Conservation (phyloP, 371 early-diverging fungal species). For the Thermomucor indicae-seudaticae region DNA sequence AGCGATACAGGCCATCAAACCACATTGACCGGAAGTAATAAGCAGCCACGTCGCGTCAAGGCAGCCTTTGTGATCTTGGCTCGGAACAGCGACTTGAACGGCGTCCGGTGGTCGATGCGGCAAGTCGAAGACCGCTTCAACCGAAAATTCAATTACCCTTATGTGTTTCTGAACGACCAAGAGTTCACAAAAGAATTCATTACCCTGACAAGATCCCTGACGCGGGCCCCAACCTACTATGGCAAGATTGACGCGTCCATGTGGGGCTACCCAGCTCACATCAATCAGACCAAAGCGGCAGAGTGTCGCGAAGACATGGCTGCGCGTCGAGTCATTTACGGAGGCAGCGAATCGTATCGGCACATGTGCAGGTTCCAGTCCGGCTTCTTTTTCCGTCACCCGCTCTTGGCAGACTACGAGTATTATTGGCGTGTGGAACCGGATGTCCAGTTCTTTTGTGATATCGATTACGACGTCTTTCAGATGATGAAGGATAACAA, state of each 20-base stretch:
- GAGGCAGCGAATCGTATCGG: constrained; percentile 81
- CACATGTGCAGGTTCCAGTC: constrained; percentile 96
- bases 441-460: constrained; percentile 78
- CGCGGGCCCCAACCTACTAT: constrained; percentile 47
- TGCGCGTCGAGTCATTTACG: constrained; percentile 71
- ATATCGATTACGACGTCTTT: constrained; percentile 91
- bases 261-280: constrained; percentile 83
- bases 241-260: constrained; percentile 51
- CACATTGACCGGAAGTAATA: no score
- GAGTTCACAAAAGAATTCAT: constrained; percentile 82
- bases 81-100: constrained; percentile 74
- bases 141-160: constrained; percentile 79
- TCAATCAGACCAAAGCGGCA: constrained; percentile 67
- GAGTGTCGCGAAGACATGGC: constrained; percentile 57
- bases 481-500: constrained; percentile 74
- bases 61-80: constrained; percentile 66
- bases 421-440: constrained; percentile 98
- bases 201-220: constrained; percentile 33
- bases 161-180: constrained; percentile 82
- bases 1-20: no score
- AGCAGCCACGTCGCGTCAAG: constrained; percentile 16
- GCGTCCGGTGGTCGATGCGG: constrained; percentile 60
- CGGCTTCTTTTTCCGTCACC: constrained; percentile 90
- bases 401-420: constrained; percentile 70
- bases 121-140: constrained; percentile 87